Conservation (phyloP, 805 yeast genomes). For the Candida hispaniensis region DNA sequence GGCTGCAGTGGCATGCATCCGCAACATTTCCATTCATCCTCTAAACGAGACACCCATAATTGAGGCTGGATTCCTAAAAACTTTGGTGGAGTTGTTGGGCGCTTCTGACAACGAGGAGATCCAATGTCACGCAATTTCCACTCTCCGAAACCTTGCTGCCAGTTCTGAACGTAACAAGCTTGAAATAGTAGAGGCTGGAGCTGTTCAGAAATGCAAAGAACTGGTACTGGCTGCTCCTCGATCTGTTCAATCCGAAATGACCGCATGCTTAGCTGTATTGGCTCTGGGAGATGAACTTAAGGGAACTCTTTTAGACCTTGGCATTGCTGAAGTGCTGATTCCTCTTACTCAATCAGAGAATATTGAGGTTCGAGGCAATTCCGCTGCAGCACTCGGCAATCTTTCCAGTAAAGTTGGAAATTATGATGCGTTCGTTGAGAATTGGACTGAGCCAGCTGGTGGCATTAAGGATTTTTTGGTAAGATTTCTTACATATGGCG, state of each 20-base stretch:
- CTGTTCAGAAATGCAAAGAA: conserved; percentile 84
- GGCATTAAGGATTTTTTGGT: conserved; percentile 79
- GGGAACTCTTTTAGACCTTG: conserved; percentile 68
- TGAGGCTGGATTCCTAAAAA: conserved; percentile 91
- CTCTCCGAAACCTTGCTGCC: conserved; percentile 92
- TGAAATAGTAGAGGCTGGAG: conserved; percentile 89
- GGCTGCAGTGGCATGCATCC: conserved; percentile 96
- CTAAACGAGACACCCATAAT: conserved; percentile 90
- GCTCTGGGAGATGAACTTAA: conserved; percentile 95
- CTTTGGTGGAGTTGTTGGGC: conserved; percentile 66
- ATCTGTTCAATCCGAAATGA: conserved; percentile 88
- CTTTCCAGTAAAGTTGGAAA: conserved; percentile 82
- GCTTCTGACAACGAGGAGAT: conserved; percentile 88
- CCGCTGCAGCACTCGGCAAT: conserved; percentile 97
- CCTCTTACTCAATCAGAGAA: conserved; percentile 83
- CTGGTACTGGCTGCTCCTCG: conserved; percentile 79
- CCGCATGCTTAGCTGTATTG: conserved; percentile 93
- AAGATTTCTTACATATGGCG: conserved; percentile 69
- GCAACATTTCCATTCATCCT: conserved; percentile 95
- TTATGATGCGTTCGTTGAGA: conserved; percentile 63
- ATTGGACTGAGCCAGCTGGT: conserved; percentile 71
- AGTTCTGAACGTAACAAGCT: conserved; percentile 85
- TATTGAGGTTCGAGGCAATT: conserved; percentile 94
- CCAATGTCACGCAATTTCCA: conserved; percentile 96
- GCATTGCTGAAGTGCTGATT: conserved; percentile 75